Evolutionary conservation across 768 basidiomycete genomes (phyloP).

Genomic region (Russula abietina): DNA sequence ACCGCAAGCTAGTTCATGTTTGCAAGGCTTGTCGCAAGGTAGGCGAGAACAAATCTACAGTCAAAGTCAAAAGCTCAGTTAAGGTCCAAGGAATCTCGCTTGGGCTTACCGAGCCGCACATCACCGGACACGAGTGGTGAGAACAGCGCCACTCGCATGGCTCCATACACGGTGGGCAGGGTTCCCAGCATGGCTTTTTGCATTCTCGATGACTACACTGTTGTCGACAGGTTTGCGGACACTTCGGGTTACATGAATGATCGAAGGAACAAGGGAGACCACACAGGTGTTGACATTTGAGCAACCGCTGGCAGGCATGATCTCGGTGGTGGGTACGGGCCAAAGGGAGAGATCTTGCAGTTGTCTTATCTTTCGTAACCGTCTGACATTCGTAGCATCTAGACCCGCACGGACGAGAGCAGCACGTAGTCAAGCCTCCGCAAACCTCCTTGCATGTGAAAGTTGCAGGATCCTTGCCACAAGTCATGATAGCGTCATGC

Average conservation of each 20-base stretch:
- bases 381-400: constrained; percentile 32
- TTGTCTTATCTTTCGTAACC: constrained; percentile 7
- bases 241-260: constrained; percentile 30
- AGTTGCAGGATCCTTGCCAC: constrained; percentile 21
- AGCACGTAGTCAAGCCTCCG: constrained; percentile 28
- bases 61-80: neutral
- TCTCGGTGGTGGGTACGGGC: constrained; percentile 25
- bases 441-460: constrained; percentile 29
- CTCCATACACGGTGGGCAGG: constrained; percentile 34
- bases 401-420: constrained; percentile 30
- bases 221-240: constrained; percentile 28
- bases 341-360: neutral
- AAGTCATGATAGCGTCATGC: constrained; percentile 26
- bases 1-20: constrained; percentile 31
- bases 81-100: neutral
- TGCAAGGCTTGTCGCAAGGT: constrained; percentile 35
- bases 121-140: constrained; percentile 33
- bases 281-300: constrained; percentile 34
- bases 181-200: constrained; percentile 29
- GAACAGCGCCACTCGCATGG: constrained; percentile 34
- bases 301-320: constrained; percentile 31
- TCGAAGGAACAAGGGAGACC: constrained; percentile 28
- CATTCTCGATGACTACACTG: constrained; percentile 32
- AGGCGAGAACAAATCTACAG: constrained; percentile 35
- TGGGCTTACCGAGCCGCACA: constrained; percentile 35